A percentile compares a stretch with the other conserved stretches of the same genome.
Conservation (phyloP, 2,329 filamentous ascomycete species). For the Xylariaceae sp. region DNA sequence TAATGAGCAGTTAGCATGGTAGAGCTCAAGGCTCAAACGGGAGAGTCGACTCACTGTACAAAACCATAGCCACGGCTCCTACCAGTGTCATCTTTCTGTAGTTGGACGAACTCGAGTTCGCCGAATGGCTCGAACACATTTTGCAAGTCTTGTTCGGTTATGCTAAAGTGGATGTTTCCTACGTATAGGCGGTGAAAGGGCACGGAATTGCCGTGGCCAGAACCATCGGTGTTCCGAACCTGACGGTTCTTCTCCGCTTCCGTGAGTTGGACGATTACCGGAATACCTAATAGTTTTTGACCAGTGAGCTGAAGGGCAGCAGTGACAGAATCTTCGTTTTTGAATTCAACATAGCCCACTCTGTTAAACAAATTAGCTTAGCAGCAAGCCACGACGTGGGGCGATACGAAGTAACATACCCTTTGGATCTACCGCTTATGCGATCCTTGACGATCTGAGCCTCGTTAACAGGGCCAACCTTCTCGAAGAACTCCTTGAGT, state of each 20-base stretch:
- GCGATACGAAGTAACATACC: conserved; percentile 52
- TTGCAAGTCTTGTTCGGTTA: conserved; percentile 91
- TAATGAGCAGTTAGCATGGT: conserved; percentile 32
- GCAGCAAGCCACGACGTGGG: conserved; percentile 20
- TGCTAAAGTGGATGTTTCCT: conserved; percentile 99
- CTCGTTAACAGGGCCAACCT: conserved; percentile 89
- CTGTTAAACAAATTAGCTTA: conserved; percentile 43
- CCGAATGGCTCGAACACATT: conserved; percentile 97
- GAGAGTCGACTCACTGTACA: conserved; percentile 71
- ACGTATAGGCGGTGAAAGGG: conserved; percentile 98
- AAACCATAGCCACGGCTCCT: conserved; percentile 95
- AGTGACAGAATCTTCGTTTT: conserved; percentile 86
- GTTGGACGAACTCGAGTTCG: conserved; percentile 92
- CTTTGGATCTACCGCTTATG: conserved; percentile 94
- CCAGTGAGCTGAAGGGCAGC: conserved; percentile 96
- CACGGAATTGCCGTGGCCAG: conserved; percentile 70
- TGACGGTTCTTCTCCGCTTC: conserved; percentile 99
- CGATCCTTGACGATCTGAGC: conserved; percentile 98
- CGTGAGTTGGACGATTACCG: conserved; percentile 95
- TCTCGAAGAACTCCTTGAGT: conserved; percentile 91
- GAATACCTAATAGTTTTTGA: conserved; percentile 96
- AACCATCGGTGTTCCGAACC: conserved; percentile 72
- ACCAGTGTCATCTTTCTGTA: conserved; percentile 91
- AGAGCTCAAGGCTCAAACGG: neutral
- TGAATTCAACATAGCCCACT: conserved; percentile 99